Evolutionary conservation across 805 yeast species (phyloP), one percentile per base, ranked within the genome.

Genomic region (Candida takata): DNA sequence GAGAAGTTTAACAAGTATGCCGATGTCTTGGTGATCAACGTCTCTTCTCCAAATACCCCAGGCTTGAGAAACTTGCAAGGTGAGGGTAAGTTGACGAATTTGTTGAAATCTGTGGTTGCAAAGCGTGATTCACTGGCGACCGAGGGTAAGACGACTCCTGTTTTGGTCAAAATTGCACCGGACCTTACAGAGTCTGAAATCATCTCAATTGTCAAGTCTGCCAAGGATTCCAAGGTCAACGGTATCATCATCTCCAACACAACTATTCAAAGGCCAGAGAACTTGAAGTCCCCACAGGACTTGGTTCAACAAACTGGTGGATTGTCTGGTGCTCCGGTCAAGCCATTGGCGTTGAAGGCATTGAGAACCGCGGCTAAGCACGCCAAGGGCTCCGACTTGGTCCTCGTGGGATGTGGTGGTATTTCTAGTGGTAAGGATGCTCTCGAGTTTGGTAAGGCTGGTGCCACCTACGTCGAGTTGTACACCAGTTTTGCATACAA

Each of bases 21-120:
- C 5, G 97, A 90, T 60, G 87, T 84, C 7, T 65, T 90, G 42
- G 90, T 90, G 14, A 74, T 90, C 45, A 90, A 90, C 52, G 95
- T 90, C 11, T 86, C 96, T 1, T 83, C 95, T 33, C 97, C 97
- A 35, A 90, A 90, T 55, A 90, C 97, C 1, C 97, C 97, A 5
- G 97, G 97, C 3, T 70, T 90, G 47, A 74, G 97, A 52, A 84
- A 78, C 48, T 70, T 90, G 47, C 97, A 90, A 64, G 74, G 65
- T 38, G 95, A 84, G 48, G 68, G 67, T 37, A 84, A 82, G 55
- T 70, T 90, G 41, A 74, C 85, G 7, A 68, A 68, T 24, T 64
- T 90, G 49, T 68, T 90, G 48, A 62, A 72, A 8, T 63, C 77
- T 10, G 87, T 90, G 24, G 77, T 87, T 10, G 57, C 61, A 1